Base-by-base conservation (phyloP, 441 rosid genomes). In the Croton setiger region DNA sequence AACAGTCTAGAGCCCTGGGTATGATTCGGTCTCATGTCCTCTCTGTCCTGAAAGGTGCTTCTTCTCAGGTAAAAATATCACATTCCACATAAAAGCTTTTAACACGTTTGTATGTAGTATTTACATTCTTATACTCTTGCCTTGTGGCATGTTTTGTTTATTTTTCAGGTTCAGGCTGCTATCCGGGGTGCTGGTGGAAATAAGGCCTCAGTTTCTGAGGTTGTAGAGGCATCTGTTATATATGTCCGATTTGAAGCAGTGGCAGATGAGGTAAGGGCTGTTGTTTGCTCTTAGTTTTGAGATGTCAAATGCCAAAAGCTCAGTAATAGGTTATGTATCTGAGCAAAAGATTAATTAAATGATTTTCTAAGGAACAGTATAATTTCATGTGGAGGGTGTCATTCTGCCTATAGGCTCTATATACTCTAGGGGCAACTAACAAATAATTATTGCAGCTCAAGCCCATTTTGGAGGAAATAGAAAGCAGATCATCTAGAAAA, bases 211-310 rank as follows among this genome's bases (percentile, higher is more conserved):
- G 78, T 95, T 72, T 88, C 98, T 47, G 99, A 95, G 83, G 98
- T 96, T 75, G 93, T 92, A 41, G 99, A 95, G 82, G 96, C 97
- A 73, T 95, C 99, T 64, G 85, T 87, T 52, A 92, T 95, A 67
- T 92, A 92, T 79, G 94, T 95, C 71, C 91, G 97, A 75, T 95
- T 95, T 79, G 86, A 92, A 88, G 99, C 97, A 76, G 97, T 98
- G 67, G 96, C 99, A 39, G 88, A 79, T 72, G 98, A 92, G 98
- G 99, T 92, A 71, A 75, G 64, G 21, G 12, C 51, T 64, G 72
- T 59, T 47, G 60, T 23, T 62, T 62, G 55, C 35, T 27, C 31
- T 69, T 53, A 60, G 72, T 56, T 59, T 71, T 70, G 47, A 36
- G 63, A 63, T 45, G 56, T 41, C 23, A 37, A 3, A 21, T 54